phyloP scores from a whole-genome alignment of 495 filamentous ascomycete genomes.

The Lasiosphaeria hispida region DNA sequence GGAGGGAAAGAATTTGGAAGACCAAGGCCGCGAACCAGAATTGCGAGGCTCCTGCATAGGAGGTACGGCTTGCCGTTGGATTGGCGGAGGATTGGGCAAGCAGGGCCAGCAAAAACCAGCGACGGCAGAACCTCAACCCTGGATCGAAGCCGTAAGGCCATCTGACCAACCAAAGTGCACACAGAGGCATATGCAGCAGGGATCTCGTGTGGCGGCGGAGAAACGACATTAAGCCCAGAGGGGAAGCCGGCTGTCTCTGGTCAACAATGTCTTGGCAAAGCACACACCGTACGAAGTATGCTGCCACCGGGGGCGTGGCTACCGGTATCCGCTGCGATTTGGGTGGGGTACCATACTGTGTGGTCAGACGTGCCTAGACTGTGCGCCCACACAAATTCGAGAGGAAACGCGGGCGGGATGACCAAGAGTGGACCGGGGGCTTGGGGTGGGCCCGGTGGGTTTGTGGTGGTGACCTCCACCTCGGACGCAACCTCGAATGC shows the following conservation, averaged over 20 bases:
- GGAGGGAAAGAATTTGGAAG: conserved; percentile 5
- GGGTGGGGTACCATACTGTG: too few relatives aligned
- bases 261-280: neutral
- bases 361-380: too few relatives aligned
- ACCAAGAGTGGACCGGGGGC: neutral
- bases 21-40: neutral
- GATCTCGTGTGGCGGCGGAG: conserved; percentile 21
- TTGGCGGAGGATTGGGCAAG: neutral
- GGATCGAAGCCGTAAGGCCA: conserved; percentile 17
- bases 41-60: neutral
- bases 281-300: conserved; percentile 15
- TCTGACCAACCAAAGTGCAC: conserved; percentile 17
- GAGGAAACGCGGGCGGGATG: too few relatives aligned
- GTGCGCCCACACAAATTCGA: too few relatives aligned
- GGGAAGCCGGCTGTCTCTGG: conserved; percentile 17
- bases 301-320: conserved; percentile 2
- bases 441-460: neutral
- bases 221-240: conserved; percentile 22
- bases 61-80: conserved; percentile 2
- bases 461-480: conserved; percentile 19
- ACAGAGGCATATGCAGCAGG: neutral
- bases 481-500: conserved; percentile 26
- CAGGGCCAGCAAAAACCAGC: neutral
- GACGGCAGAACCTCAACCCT: conserved; percentile 32
- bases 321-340: neutral